Percentiles rank a stretch among this genome's conserved stretches.
These are phyloP conservation scores for Paraphoma chrysanthemicola DNA, from an alignment of 2,329 filamentous ascomycete genomes.

Conservation along the genomic window DNA sequence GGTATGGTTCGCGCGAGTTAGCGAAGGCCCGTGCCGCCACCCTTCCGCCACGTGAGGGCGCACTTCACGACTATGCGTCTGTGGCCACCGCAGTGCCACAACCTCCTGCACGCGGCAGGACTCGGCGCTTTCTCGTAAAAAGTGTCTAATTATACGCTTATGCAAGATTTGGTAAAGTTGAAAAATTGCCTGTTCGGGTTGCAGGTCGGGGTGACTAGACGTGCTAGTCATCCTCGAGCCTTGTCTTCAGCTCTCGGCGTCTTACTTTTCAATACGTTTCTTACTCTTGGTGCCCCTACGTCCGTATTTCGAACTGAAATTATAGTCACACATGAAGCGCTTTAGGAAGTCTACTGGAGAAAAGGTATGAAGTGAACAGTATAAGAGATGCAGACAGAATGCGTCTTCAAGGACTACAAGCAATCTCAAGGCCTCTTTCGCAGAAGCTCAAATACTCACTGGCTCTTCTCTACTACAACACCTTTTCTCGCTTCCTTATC, in stretches of 20 bases:
- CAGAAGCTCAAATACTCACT: too few relatives aligned
- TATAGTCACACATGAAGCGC: neutral
- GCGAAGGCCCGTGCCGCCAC: slow-evolving; percentile 1
- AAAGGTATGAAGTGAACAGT: neutral
- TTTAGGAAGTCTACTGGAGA: neutral
- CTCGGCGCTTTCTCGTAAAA: neutral
- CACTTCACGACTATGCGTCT: neutral
- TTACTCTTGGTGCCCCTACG: neutral
- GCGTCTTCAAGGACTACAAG: neutral
- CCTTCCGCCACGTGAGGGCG: slow-evolving; percentile 17
- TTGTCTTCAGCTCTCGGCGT: neutral
- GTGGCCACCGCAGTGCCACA: too few relatives aligned
- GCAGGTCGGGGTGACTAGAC: neutral
- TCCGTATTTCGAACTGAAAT: neutral
- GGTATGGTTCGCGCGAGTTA: slow-evolving; percentile 12
- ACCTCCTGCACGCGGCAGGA: too few relatives aligned
- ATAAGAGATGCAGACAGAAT: neutral
- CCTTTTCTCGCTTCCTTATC: too few relatives aligned
- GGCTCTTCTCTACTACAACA: too few relatives aligned
- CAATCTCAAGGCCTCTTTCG: neutral
- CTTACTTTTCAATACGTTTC: neutral
- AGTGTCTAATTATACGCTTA: neutral
- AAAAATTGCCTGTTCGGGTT: neutral
- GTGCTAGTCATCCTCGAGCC: neutral
- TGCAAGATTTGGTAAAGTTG: too few relatives aligned